phyloP scores from a whole-genome alignment of 495 filamentous ascomycete genomes.

The Parathielavia appendiculata region DNA sequence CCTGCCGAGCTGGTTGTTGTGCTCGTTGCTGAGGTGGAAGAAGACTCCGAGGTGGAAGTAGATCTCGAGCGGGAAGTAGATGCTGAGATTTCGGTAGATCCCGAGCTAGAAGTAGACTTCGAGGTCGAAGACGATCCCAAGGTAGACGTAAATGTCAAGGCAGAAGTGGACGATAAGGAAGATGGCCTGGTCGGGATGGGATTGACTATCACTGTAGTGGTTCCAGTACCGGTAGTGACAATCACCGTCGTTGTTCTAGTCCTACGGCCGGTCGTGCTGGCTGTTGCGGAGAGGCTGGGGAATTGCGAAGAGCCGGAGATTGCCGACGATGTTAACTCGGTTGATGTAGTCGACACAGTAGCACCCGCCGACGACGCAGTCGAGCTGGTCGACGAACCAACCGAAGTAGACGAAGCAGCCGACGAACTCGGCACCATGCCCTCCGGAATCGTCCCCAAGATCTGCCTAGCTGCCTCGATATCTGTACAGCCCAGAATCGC shows the following conservation, averaged over 20 bases:
- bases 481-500: constrained; percentile 36
- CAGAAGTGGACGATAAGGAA: constrained; percentile 1
- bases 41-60: neutral
- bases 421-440: constrained; percentile 5
- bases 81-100: neutral
- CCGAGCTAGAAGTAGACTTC: neutral
- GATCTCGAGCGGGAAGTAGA: neutral
- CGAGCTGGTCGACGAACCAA: neutral
- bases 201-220: constrained; percentile 16
- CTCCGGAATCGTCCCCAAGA: constrained; percentile 24
- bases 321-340: neutral
- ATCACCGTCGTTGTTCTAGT: constrained; percentile 17
- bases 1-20: neutral
- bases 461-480: constrained; percentile 22
- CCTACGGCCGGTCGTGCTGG: neutral
- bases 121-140: too few relatives aligned
- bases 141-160: neutral
- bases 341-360: too few relatives aligned
- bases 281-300: too few relatives aligned
- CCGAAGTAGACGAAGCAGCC: neutral
- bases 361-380: neutral
- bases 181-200: neutral
- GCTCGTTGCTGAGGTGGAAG: neutral
- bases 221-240: constrained; percentile 9
- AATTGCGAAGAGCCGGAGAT: neutral